phyloP scores from a whole-genome alignment of 108 stramenopile species.

The Pseudonitzschia multiseries region DNA sequence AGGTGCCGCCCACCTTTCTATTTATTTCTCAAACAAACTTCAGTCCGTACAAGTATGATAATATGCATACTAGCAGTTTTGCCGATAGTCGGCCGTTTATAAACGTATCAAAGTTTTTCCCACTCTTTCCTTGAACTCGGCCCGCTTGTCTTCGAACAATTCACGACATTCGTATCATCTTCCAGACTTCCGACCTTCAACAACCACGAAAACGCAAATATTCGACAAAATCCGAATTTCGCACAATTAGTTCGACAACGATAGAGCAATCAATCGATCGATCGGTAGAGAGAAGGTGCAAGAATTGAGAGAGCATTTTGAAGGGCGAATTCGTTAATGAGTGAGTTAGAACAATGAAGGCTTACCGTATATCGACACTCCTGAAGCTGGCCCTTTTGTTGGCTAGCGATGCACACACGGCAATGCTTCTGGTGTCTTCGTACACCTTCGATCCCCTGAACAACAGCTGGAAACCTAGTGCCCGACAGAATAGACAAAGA shows the following conservation, averaged over 20 bases:
- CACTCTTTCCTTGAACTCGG: background rate
- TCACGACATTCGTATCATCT: background rate
- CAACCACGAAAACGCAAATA: background rate
- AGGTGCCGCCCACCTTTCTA: background rate
- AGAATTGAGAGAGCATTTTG: background rate
- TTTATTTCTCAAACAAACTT: too few relatives aligned
- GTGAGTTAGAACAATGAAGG: background rate
- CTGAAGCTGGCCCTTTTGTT: background rate
- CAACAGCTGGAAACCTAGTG: constrained; percentile 16
- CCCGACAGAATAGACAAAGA: background rate
- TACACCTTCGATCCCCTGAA: constrained; percentile 20
- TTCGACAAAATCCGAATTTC: background rate
- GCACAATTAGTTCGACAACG: background rate
- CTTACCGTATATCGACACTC: background rate
- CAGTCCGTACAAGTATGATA: background rate
- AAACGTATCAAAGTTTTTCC: background rate
- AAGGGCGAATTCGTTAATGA: background rate
- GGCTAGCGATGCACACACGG: background rate
- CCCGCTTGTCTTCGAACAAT: background rate
- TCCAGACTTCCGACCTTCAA: background rate
- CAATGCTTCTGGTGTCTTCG: background rate
- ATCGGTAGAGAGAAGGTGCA: background rate
- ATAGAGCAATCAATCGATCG: background rate
- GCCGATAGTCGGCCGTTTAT: background rate
- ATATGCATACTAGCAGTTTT: background rate